Conservation (phyloP, 2,329 filamentous ascomycete species). For the Cadophora sp. region DNA sequence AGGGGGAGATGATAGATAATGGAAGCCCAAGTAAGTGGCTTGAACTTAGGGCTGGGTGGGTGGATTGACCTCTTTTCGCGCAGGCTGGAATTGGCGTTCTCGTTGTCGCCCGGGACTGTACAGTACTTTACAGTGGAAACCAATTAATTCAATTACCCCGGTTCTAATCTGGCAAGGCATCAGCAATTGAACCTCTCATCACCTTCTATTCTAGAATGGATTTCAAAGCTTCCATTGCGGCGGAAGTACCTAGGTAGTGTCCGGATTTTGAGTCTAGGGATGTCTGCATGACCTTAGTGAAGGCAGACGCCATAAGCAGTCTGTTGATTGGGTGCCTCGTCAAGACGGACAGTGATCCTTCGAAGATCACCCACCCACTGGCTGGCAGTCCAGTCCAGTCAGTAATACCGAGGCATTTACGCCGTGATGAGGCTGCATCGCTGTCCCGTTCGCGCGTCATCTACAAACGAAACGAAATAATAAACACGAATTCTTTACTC, state of each 20-base stretch:
- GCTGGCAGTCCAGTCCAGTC: background rate
- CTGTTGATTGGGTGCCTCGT: slow-evolving; percentile 8
- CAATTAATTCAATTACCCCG: background rate
- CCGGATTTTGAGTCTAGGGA: background rate
- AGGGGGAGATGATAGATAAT: background rate
- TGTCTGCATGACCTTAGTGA: background rate
- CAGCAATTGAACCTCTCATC: background rate
- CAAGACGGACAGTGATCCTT: slow-evolving; percentile 1
- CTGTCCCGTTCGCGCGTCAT: no score
- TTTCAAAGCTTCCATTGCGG: background rate
- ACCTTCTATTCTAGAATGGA: slow-evolving; percentile 6
- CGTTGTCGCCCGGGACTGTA: no score
- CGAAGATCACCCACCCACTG: no score
- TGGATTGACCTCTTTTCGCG: background rate
- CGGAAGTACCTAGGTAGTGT: background rate
- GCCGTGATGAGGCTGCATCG: background rate
- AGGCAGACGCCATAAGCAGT: slow-evolving; percentile 6
- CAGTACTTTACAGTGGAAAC: no score
- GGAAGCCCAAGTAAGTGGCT: slow-evolving; percentile 3
- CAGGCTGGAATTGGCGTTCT: background rate
- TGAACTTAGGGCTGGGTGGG: slow-evolving; percentile 4
- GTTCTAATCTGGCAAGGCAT: background rate
- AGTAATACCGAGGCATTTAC: slow-evolving; percentile 4
- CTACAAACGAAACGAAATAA: no score
- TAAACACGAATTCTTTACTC: no score